phyloP scores from a whole-genome alignment of 1,284 basidiomycete genomes.

The Fomitopsis schrenkii region DNA sequence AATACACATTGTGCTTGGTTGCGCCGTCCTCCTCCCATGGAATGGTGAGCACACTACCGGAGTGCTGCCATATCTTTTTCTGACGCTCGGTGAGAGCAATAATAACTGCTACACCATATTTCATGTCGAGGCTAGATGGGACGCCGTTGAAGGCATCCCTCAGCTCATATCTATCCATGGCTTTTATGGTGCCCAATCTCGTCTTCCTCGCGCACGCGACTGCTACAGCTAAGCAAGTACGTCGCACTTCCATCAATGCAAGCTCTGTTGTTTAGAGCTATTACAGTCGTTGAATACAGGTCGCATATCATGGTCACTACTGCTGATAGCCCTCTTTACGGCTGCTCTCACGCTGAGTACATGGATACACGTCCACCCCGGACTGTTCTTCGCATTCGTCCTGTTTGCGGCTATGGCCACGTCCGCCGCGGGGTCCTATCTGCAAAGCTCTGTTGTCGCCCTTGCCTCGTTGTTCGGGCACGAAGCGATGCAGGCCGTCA shows the following conservation, averaged over 20 bases:
- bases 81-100: constrained; percentile 41
- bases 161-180: constrained; percentile 63
- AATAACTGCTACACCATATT: constrained; percentile 76
- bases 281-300: constrained; percentile 22
- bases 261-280: not conserved
- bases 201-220: constrained; percentile 71
- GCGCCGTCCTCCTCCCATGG: constrained; percentile 73
- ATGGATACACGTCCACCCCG: constrained; percentile 46
- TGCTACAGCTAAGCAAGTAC: constrained; percentile 57
- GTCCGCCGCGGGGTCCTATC: constrained; percentile 58
- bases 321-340: constrained; percentile 42
- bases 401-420: constrained; percentile 54
- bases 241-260: constrained; percentile 16
- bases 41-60: constrained; percentile 49
- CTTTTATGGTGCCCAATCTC: constrained; percentile 63
- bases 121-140: constrained; percentile 56
- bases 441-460: constrained; percentile 66
- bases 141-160: constrained; percentile 58
- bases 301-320: constrained; percentile 18
- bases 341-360: constrained; percentile 58
- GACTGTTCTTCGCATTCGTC: constrained; percentile 59
- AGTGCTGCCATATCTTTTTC: not conserved
- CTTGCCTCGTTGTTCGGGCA: constrained; percentile 73
- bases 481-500: constrained; percentile 59
- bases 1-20: constrained; percentile 69